Percentiles rank a stretch among this genome's conserved stretches.
These are phyloP conservation scores for Neoscytalidium dimidiatum DNA, from an alignment of 2,329 filamentous ascomycete genomes.

Conservation along the genomic window DNA sequence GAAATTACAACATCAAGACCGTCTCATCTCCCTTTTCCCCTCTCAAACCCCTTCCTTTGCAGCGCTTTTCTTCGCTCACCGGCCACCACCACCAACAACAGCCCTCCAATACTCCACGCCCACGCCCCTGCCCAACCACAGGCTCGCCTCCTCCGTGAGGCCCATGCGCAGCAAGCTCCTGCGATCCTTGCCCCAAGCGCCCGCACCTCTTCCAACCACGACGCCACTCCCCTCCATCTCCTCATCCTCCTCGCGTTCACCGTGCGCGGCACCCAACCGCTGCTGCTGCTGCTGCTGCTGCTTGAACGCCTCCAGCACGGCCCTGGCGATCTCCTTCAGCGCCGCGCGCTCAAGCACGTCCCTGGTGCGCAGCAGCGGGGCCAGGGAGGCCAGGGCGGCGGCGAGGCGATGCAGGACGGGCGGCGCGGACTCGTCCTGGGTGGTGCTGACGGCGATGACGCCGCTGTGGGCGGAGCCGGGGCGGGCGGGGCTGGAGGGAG, in stretches of 20 bases:
- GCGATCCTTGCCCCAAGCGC: not conserved
- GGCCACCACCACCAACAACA: conserved; percentile 53
- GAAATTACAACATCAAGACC: too few relatives aligned
- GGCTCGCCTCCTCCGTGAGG: conserved; percentile 34
- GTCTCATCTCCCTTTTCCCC: too few relatives aligned
- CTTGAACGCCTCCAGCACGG: not conserved
- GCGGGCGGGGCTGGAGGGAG: conserved; percentile 24
- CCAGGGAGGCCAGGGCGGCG: conserved; percentile 38
- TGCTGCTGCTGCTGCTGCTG: not conserved
- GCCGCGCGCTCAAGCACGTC: conserved; percentile 64
- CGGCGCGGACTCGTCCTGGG: not conserved
- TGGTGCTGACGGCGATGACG: not conserved
- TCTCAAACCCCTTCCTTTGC: not conserved
- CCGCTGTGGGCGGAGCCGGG: conserved; percentile 22
- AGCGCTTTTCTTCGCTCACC: not conserved
- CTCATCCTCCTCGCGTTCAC: not conserved
- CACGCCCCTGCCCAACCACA: conserved; percentile 70
- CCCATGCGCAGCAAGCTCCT: conserved; percentile 1
- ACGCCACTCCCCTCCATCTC: not conserved
- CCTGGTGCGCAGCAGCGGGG: conserved; percentile 44
- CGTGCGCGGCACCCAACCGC: too few relatives aligned
- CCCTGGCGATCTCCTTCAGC: conserved; percentile 77
- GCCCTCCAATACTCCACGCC: conserved; percentile 69
- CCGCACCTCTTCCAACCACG: not conserved
- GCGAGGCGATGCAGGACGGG: conserved; percentile 37